phyloP scores from a whole-genome alignment of 2,329 filamentous ascomycete genomes.

The Akanthomyces muscarius region DNA sequence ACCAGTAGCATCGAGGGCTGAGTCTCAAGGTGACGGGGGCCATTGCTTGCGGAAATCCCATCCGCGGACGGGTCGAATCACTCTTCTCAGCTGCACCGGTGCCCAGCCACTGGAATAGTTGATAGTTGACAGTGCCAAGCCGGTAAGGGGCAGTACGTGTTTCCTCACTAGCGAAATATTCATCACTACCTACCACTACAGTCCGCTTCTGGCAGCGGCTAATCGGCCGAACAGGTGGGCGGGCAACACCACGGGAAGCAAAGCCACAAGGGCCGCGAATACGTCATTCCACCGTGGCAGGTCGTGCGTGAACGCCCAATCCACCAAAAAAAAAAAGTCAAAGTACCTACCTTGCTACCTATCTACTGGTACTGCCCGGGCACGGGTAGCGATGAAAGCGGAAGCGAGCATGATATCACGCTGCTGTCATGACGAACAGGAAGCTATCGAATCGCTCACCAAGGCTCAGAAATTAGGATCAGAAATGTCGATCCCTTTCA shows the following conservation, averaged over 20 bases:
- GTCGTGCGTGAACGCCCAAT: not conserved
- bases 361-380: too few relatives aligned
- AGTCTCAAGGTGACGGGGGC: not conserved
- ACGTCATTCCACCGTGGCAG: conserved; percentile 10
- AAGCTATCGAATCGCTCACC: not conserved
- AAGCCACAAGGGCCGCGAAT: conserved; percentile 1
- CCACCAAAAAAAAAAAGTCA: not conserved
- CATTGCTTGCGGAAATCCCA: not conserved
- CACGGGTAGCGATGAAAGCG: not conserved
- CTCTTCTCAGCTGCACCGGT: not conserved
- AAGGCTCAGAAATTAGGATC: too few relatives aligned
- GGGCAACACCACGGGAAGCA: too few relatives aligned
- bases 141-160: not conserved
- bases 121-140: not conserved
- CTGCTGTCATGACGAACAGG: not conserved
- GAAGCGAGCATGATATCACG: conserved; percentile 9
- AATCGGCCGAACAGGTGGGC: not conserved
- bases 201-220: conserved; percentile 14
- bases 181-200: not conserved
- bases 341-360: not conserved
- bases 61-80: not conserved
- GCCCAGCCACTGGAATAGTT: not conserved
- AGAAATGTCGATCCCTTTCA: not conserved
- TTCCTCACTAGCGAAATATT: not conserved
- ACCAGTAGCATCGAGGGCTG: too few relatives aligned